phyloP scores from a whole-genome alignment of 768 basidiomycete genomes.

The Galerina marginata region DNA sequence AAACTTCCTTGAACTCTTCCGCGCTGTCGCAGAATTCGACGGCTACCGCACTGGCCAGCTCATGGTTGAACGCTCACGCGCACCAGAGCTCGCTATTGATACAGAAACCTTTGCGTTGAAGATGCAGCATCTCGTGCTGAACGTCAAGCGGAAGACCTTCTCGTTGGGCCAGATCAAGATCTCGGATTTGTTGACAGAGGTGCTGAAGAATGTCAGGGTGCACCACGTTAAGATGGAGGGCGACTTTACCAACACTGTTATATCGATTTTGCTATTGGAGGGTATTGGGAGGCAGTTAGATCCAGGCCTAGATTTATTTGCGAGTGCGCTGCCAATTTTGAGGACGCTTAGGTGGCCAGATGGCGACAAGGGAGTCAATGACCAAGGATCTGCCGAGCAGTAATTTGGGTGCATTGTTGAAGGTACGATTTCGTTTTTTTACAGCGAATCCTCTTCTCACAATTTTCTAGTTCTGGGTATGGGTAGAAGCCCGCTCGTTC shows the following conservation, averaged over 20 bases:
- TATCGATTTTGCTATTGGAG: constrained; percentile 91
- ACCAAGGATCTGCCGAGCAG: constrained; percentile 65
- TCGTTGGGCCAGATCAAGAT: constrained; percentile 97
- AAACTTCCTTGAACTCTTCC: constrained; percentile 97
- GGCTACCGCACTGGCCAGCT: constrained; percentile 94
- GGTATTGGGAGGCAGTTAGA: constrained; percentile 96
- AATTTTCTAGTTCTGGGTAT: constrained; percentile 79
- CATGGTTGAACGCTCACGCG: constrained; percentile 94
- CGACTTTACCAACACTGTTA: constrained; percentile 98
- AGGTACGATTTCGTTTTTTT: constrained; percentile 56
- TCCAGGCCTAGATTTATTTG: constrained; percentile 92
- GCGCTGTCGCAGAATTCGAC: constrained; percentile 95
- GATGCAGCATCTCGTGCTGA: constrained; percentile 95
- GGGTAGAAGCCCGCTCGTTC: constrained; percentile 89
- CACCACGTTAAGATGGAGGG: constrained; percentile 99
- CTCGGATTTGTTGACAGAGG: constrained; percentile 89
- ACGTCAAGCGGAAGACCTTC: constrained; percentile 96
- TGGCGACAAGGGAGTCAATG: constrained; percentile 72
- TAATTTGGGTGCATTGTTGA: constrained; percentile 85
- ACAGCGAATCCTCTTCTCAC: constrained; percentile 9
- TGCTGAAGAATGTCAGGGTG: constrained; percentile 80
- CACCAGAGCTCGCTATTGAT: constrained; percentile 89
- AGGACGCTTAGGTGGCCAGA: constrained; percentile 90
- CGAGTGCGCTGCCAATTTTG: constrained; percentile 92
- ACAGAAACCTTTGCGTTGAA: constrained; percentile 95